phyloP scores from a whole-genome alignment of 257 asterid genomes.

The Fraxinus quadrangulata region DNA sequence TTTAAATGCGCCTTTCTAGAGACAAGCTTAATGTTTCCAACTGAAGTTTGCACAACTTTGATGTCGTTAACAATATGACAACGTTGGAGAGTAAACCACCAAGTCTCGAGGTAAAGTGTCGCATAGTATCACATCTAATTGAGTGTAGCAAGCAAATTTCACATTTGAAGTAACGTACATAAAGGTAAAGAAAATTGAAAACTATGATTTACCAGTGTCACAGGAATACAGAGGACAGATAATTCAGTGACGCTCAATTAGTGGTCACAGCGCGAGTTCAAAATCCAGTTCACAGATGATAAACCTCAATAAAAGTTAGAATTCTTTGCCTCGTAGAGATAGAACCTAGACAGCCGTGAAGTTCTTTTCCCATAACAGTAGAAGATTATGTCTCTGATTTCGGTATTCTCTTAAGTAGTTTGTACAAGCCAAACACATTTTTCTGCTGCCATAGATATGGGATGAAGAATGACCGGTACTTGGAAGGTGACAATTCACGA shows the following conservation, averaged over 20 bases:
- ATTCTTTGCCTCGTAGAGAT: background rate
- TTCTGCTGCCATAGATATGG: constrained; percentile 86
- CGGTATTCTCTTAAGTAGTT: constrained; percentile 73
- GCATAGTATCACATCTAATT: no score
- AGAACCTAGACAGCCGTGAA: background rate
- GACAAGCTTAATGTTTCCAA: no score
- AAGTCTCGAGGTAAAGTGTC: no score
- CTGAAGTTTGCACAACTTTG: no score
- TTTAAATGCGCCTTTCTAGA: no score
- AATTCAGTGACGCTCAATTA: constrained; percentile 6
- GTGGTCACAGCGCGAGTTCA: constrained; percentile 18
- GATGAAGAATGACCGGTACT: constrained; percentile 83
- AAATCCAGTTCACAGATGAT: constrained; percentile 9
- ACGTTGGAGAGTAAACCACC: no score
- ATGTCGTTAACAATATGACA: no score
- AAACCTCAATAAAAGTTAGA: background rate
- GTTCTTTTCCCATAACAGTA: background rate
- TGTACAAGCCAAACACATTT: constrained; percentile 88
- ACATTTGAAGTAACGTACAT: background rate
- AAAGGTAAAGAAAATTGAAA: background rate
- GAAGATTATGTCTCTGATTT: constrained; percentile 31
- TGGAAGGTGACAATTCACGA: constrained; percentile 88
- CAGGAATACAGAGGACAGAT: background rate
- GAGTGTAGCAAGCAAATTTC: background rate
- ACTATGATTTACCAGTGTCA: background rate